Evolutionary conservation across 306 rosid genomes (phyloP).

Genomic region (Vicia sativa): DNA sequence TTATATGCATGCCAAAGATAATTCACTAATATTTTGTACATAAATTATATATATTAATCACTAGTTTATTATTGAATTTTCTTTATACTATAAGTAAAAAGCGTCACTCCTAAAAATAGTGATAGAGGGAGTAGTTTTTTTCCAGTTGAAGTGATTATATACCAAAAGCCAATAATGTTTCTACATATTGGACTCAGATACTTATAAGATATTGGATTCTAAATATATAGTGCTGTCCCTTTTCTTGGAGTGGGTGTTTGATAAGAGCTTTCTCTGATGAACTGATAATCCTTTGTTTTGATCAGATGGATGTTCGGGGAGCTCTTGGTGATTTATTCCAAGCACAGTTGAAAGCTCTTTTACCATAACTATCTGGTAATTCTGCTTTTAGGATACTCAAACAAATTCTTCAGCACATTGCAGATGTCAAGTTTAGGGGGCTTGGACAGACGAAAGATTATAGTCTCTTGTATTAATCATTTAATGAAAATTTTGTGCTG

Average conservation of each 20-base stretch:
- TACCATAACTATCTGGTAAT: constrained; percentile 53
- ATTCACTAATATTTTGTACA: too few species aligned
- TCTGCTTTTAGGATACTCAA: constrained; percentile 28
- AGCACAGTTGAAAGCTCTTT: constrained; percentile 87
- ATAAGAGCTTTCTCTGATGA: constrained; percentile 4
- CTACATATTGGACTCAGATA: background rate
- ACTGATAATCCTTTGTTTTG: constrained; percentile 42
- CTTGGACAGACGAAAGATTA: constrained; percentile 36
- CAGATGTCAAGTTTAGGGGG: constrained; percentile 31
- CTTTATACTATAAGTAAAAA: too few species aligned
- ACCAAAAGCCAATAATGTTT: constrained; percentile 3
- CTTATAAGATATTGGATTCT: constrained; percentile 22
- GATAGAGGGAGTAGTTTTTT: background rate
- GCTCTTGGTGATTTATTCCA: constrained; percentile 91
- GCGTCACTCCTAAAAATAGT: too few species aligned
- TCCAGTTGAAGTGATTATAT: background rate
- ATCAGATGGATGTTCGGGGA: constrained; percentile 96
- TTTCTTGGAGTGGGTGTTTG: background rate
- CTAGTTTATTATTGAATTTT: too few species aligned
- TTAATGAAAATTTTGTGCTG: constrained; percentile 38
- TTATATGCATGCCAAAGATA: too few species aligned
- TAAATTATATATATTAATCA: too few species aligned
- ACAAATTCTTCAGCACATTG: constrained; percentile 32
- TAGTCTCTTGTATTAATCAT: constrained; percentile 38
- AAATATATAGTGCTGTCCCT: background rate